These are phyloP conservation scores for Umbelopsis vinacea DNA, from an alignment of 192 early-diverging fungal genomes.

Conservation along the genomic window DNA sequence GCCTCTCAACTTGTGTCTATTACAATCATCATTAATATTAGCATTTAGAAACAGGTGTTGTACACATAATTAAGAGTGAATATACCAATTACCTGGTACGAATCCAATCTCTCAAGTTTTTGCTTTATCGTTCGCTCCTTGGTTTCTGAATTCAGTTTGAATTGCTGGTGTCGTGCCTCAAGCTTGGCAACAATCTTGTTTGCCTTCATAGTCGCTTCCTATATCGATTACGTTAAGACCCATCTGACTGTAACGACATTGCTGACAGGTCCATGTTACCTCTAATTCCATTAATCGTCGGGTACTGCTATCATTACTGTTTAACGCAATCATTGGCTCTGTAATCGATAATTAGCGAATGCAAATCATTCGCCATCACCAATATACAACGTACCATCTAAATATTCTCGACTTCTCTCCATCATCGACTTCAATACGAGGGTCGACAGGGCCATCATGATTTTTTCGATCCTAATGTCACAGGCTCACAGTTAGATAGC, in stretches of 20 bases:
- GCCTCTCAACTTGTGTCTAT: background rate
- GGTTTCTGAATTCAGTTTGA: background rate
- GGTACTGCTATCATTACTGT: background rate
- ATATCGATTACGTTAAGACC: too few relatives aligned
- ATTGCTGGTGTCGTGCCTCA: background rate
- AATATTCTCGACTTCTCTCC: background rate
- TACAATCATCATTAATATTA: background rate
- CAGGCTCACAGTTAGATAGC: background rate
- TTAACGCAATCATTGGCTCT: background rate
- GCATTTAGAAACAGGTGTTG: too few relatives aligned
- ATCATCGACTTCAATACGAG: conserved; percentile 6
- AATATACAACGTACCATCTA: background rate
- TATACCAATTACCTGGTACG: background rate
- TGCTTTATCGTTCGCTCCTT: background rate
- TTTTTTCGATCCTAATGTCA: background rate
- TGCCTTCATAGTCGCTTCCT: background rate
- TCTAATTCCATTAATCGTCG: background rate
- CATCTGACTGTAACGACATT: background rate
- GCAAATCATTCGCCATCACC: too few relatives aligned
- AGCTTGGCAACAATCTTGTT: background rate
- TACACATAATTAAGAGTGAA: background rate
- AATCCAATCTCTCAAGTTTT: background rate
- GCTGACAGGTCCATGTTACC: background rate
- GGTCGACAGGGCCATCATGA: conserved; percentile 10
- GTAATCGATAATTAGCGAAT: background rate